A percentile compares a stretch with the other conserved stretches of the same genome.
Conservation (phyloP, 2,329 filamentous ascomycete species). For the Arthrobotrys musiformis region DNA sequence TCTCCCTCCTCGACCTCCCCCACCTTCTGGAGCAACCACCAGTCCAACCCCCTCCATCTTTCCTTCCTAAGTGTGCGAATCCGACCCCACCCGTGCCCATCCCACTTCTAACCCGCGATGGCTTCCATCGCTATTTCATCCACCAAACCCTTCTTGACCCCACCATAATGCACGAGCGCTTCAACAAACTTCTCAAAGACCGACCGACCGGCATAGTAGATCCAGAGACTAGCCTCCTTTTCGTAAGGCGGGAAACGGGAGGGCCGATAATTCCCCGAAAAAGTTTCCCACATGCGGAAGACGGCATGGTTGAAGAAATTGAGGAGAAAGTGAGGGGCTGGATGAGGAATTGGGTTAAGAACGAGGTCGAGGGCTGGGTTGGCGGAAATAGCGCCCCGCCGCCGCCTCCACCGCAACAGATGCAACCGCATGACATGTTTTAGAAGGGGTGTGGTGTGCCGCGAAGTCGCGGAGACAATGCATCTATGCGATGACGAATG, state of each 20-base stretch:
- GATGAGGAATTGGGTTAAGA: constrained; percentile 49
- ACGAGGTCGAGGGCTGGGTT: constrained; percentile 44
- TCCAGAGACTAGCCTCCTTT: constrained; percentile 38
- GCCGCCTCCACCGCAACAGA: background rate
- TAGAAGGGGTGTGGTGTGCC: background rate
- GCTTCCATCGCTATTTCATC: constrained; percentile 36
- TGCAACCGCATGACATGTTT: constrained; percentile 17
- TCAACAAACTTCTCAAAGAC: constrained; percentile 39
- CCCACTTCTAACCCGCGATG: constrained; percentile 36
- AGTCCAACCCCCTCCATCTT: constrained; percentile 44
- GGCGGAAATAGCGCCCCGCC: background rate
- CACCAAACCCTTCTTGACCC: constrained; percentile 50
- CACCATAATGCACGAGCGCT: constrained; percentile 34
- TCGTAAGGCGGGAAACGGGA: constrained; percentile 37
- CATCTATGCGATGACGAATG: background rate
- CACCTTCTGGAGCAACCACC: constrained; percentile 40
- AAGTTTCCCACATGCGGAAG: constrained; percentile 32
- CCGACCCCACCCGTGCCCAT: constrained; percentile 42
- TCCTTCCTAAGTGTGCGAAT: constrained; percentile 51
- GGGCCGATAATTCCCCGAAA: constrained; percentile 38
- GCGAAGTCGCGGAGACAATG: background rate
- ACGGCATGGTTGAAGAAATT: constrained; percentile 28
- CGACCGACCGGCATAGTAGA: constrained; percentile 41
- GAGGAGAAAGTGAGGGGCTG: constrained; percentile 50
- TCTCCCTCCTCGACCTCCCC: constrained; percentile 29